Evolutionary conservation across 768 basidiomycete species (phyloP), one percentile per base, ranked within the genome.

Genomic region (Kwoniella newhampshirensis): DNA sequence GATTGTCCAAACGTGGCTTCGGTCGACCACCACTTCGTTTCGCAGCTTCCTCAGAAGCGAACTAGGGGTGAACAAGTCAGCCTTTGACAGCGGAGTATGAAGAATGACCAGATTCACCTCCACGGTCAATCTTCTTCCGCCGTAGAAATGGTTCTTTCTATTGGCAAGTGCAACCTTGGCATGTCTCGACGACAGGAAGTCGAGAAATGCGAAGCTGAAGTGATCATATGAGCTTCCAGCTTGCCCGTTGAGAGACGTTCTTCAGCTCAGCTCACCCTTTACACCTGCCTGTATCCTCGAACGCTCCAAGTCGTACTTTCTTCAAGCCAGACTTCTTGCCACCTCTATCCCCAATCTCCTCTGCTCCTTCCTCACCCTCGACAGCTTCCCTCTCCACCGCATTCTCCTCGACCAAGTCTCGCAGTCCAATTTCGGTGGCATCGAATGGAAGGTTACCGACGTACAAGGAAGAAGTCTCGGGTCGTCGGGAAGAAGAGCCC

Each of bases 361-460:
- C 84, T 85, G 21, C 75, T n/a, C 48, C 60, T 46, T 67, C 62
- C 26, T 63, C 39, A 57, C 44, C 44, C 52, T 63, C 62, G 3
- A 54, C 63, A 35, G 72, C 62, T 54, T 61, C 54, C 57, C 60
- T 41, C 47, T 58, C 48, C 67, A 75, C n/a, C 4, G 59, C 78
- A 89, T 89, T 12, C 82, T 82, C 51, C 54, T 89, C 85, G 42
- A 97, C 81, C 60, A 93, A 70, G 64, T 84, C 83, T 46, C 84
- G 81, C 49, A 96, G 86, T 12, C 83, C 82, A 11, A 83, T 81
- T 23, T 88, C 88, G 5, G 89, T 93, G 12, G 91, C 85, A 71
- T 91, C 88, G 74, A 94, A 98, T 7, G 87, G 86, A 15, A 98
- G 82, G 74, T 98, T 98, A 8, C 94, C 94, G 21, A 97, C 74